Base-by-base conservation (phyloP, 2,329 filamentous ascomycete species). In the Cladosporium sp. region DNA sequence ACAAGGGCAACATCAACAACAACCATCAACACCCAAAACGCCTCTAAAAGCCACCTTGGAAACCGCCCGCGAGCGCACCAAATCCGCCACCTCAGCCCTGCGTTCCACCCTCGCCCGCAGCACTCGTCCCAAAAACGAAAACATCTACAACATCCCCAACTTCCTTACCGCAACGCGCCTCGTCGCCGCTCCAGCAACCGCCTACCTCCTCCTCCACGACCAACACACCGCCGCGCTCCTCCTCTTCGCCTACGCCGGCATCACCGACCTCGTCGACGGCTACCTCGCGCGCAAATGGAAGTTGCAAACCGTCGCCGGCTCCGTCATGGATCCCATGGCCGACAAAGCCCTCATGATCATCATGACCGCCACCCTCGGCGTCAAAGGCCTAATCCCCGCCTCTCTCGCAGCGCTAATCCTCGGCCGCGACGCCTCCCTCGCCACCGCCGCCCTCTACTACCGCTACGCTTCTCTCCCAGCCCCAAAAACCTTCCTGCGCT, bases 61-160 rank as follows among this genome's bases (percentile, higher is more conserved):
- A 66, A 68, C 69, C 21, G 74, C 73, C 47, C 68, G 69, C 54
- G 71, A 75, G 65, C 69, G 70, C 34, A 73, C 73, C 26, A 74
- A 74, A 67, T 70, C 71, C 18, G 71, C 32, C 73, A 74, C 65
- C 72, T 77, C 58, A 70, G 74, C 64, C 61, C 34, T 77, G 73
- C 38, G 72, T 72, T 28, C 66, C 76, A 44, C 68, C 72, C 28
- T 71, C 68, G 67, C 67, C 75, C 62, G 77, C 76, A 61, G 76
- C 82, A 10, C 92, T 14, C 61, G 61, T 26, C 61, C 61, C 18
- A 55, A 55, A 24, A 64, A 90, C 76, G 95, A 99, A 80, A 93
- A 99, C 76, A 97, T 99, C 75, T 97, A 96, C 82, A 99, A 92
- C 41, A 76, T 99, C n/a, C 95, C 95, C 49, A 99, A 99, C 77